These are phyloP conservation scores for Ballota nigra DNA, from an alignment of 257 asterid species.

Conservation along the genomic window DNA sequence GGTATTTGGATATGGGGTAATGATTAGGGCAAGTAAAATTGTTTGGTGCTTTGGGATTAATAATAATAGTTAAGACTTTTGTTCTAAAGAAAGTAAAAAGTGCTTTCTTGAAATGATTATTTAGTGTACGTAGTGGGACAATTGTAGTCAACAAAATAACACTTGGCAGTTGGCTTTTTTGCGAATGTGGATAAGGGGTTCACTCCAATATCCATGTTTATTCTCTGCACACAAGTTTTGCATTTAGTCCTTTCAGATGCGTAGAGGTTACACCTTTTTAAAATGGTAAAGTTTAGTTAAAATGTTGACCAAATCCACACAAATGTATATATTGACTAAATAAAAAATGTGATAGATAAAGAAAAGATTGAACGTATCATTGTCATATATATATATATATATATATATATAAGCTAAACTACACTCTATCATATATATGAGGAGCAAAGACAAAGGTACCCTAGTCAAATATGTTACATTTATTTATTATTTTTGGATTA, in stretches of 20 bases:
- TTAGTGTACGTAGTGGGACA: neutral
- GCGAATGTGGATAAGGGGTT: neutral
- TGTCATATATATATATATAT: too few relatives aligned
- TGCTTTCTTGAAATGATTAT: neutral
- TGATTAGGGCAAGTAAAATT: neutral
- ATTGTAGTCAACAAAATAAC: neutral
- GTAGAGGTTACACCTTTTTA: neutral
- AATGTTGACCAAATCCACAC: neutral
- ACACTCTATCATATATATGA: too few relatives aligned
- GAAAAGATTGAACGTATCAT: too few relatives aligned
- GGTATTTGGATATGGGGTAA: neutral
- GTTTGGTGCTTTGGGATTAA: neutral
- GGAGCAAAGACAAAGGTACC: too few relatives aligned
- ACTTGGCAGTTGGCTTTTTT: neutral
- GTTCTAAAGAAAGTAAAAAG: neutral
- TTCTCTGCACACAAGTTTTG: neutral
- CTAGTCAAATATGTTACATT: too few relatives aligned
- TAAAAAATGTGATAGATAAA: neutral
- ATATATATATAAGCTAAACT: too few relatives aligned
- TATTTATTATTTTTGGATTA: too few relatives aligned
- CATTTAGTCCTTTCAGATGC: neutral
- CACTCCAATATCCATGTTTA: neutral
- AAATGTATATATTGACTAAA: neutral
- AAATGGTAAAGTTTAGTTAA: neutral
- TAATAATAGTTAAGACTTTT: neutral